These are phyloP conservation scores for Chara braunii DNA, from an alignment of 139 green algal genomes.

Conservation along the genomic window DNA sequence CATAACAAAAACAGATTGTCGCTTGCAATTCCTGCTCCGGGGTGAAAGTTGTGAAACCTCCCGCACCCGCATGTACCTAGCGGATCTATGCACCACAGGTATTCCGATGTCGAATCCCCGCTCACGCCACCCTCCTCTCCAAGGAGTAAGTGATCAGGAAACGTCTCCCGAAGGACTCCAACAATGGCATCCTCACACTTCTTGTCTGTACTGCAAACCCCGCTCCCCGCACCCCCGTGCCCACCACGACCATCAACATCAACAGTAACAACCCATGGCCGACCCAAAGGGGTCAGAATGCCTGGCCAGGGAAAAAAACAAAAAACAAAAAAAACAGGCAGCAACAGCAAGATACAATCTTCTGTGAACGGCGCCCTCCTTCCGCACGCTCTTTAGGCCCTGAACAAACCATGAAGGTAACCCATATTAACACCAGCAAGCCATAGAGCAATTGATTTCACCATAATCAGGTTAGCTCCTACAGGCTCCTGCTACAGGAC, in stretches of 20 bases:
- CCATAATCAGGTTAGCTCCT: no score
- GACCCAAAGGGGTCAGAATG: background rate
- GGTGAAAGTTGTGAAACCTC: no score
- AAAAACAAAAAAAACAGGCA: no score
- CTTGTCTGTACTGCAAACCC: constrained; percentile 31
- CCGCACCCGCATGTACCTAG: constrained; percentile 43
- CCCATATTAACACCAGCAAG: no score
- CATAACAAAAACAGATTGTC: no score
- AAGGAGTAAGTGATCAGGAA: constrained; percentile 52
- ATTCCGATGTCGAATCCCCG: constrained; percentile 60
- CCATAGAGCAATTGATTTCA: no score
- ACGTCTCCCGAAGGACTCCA: constrained; percentile 6
- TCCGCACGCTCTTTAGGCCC: background rate
- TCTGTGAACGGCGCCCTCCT: background rate
- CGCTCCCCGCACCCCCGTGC: no score
- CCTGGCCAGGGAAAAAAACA: no score
- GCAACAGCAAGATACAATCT: background rate
- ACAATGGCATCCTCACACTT: constrained; percentile 23
- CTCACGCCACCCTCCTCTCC: constrained; percentile 85
- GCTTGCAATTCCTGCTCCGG: no score
- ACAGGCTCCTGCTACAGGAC: no score
- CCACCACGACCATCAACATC: background rate
- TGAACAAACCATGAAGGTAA: no score
- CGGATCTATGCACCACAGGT: constrained; percentile 86
- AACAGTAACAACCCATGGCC: background rate